phyloP scores from a whole-genome alignment of 1,139 yeast genomes.

The Yarrowia galli region DNA sequence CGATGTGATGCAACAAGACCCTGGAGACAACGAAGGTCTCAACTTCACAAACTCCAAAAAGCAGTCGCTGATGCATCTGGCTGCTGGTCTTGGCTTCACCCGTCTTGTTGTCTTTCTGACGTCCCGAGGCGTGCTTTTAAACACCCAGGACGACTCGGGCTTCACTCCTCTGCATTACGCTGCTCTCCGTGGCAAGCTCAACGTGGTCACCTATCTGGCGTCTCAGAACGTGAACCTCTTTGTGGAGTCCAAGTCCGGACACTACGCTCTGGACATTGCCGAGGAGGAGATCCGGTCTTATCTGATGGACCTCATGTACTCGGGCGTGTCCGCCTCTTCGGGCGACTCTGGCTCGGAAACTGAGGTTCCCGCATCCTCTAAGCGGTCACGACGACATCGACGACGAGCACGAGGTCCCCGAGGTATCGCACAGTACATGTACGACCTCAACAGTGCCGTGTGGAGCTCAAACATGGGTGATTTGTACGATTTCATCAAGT shows the following conservation, averaged over 20 bases:
- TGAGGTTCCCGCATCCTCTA: slow-evolving; percentile 15
- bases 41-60: slow-evolving; percentile 56
- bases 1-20: not conserved
- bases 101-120: slow-evolving; percentile 68
- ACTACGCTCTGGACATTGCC: slow-evolving; percentile 31
- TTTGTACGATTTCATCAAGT: slow-evolving; percentile 24
- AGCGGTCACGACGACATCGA: slow-evolving; percentile 12
- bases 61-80: slow-evolving; percentile 84
- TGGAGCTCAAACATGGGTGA: slow-evolving; percentile 38
- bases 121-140: slow-evolving; percentile 80
- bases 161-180: slow-evolving; percentile 89
- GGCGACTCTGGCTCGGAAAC: slow-evolving; percentile 32
- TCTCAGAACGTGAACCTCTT: slow-evolving; percentile 47
- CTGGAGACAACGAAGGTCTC: not conserved
- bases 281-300: slow-evolving; percentile 30
- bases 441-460: slow-evolving; percentile 28
- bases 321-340: not conserved
- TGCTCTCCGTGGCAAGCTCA: slow-evolving; percentile 73
- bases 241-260: slow-evolving; percentile 28
- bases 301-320: slow-evolving; percentile 36
- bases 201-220: slow-evolving; percentile 62
- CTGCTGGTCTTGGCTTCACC: slow-evolving; percentile 77
- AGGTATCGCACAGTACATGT: slow-evolving; percentile 35
- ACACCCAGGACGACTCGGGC: slow-evolving; percentile 77
- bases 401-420: slow-evolving; percentile 19